Evolutionary conservation across 2,329 filamentous ascomycete genomes (phyloP), one percentile per base, ranked within the genome.

Genomic region (Pyrenochaeta sp.): DNA sequence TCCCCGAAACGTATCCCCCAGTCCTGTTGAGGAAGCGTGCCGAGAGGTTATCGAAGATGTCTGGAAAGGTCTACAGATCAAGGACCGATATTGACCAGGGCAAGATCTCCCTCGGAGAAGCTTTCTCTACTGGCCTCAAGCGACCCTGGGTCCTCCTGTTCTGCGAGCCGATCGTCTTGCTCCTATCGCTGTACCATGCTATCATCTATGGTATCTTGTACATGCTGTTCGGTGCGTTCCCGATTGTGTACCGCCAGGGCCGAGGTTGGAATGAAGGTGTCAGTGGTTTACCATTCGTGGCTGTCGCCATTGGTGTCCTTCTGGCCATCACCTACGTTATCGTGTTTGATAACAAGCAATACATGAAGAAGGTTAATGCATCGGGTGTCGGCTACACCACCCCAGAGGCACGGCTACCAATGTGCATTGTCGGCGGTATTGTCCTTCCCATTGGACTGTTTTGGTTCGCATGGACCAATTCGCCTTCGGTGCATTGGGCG

Each of bases 81-180:
- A 81, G 71, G 33, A 66, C 59, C 17, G 74, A 76, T 50, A 68
- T 81, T 67, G 69, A 78, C 15, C 74, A 78, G 42, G 79, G 80
- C 23, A 76, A 73, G 33, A 68, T 77, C 21, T 76, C 76, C 3
- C 61, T 84, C n/a, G 68, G 66, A 7, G 70, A 80, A 48, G 81
- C 83, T 33, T 83, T 89, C 69, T 80, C 80, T 49, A 80, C 82
- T 2, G 82, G 85, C 3, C 77, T 90, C n/a, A 79, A 82, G 44
- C 81, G 89, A 2, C 89, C 89, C 1, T 89, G 88, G 86, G 78
- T 88, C 40, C 81, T 91, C 46, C 81, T 91, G 7, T 88, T 91
- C 78, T 77, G 78, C 50, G 89, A 91, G 67, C 89, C 89, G 2
- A 91, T 90, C 58, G 85, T 90, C 20, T 70, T 89, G 10, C 76